Evolutionary conservation across 192 early-diverging fungal species (phyloP), one percentile per base, ranked within the genome.

Genomic region (Cladochytrium replicatum): DNA sequence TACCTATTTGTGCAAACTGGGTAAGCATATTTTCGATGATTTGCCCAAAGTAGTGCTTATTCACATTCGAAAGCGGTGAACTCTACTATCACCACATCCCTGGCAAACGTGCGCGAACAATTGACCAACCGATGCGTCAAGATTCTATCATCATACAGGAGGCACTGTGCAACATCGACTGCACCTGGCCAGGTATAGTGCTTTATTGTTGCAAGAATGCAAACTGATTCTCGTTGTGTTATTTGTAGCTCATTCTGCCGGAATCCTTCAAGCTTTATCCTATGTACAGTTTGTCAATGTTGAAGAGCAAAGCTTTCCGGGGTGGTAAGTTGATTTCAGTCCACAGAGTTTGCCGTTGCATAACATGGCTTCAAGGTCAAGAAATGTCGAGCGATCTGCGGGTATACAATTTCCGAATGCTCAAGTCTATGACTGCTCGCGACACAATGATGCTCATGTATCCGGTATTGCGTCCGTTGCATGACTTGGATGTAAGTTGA

Each of bases 241-340:
- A 4, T 11, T 34, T 28, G 48, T 50, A 93, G 69, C 71, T 99
- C 15, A 97, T 99, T 49, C 66, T 99, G 40, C 93, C 95, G 21
- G 95, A 99, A 61, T 81, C 91, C 0, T 92, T 85, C 69, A 99
- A 99, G 63, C 70, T 94, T 32, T 81, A 86, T 37, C 93, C 95
- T 9, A 69, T 97, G 23, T 94, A 87, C 62, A 73, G 78, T 0
- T 71, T 95, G 32, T 62, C 86, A 22, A 57, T 99, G 52, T 72
- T 92, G 17, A 97, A 97, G 60, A 82, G 77, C 37, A 75, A 77
- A 38, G 77, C 88, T 2, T 78, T 99, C 52, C 81, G 91, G 40
- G 77, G 61, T 26, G 84, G 83, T 72, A 69, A 58, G 45, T 24
- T 41, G 1, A 22, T 0, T 34, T 19, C 23, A 25, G 19, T 19